These are phyloP conservation scores for Salix suchowensis DNA, from an alignment of 345 rosid species.

Conservation along the genomic window DNA sequence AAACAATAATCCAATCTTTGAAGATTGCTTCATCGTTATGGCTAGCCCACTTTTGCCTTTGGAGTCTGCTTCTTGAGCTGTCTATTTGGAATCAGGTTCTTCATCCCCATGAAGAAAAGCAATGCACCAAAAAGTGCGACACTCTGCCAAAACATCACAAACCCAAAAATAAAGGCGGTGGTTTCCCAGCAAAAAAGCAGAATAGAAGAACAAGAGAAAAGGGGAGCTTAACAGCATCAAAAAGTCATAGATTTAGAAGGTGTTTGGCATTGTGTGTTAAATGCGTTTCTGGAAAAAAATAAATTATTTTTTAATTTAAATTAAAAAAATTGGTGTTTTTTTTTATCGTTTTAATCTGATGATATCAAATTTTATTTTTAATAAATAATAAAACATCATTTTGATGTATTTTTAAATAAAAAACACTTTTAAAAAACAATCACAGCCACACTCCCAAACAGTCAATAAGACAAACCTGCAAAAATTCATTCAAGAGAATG, in stretches of 20 bases:
- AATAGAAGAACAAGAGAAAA: neutral
- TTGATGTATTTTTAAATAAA: too few species aligned
- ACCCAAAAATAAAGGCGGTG: neutral
- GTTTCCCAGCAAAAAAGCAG: neutral
- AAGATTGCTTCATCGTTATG: neutral
- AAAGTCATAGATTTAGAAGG: neutral
- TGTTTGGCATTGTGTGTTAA: too few species aligned
- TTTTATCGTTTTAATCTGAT: too few species aligned
- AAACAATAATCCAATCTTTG: neutral
- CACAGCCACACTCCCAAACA: too few species aligned
- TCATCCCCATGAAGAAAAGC: conserved; percentile 85
- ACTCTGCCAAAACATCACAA: conserved; percentile 38
- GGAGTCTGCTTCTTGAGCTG: conserved; percentile 52
- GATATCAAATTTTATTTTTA: too few species aligned
- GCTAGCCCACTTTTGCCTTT: conserved; percentile 18
- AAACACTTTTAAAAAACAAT: too few species aligned
- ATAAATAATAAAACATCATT: too few species aligned
- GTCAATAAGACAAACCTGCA: conserved; percentile 42
- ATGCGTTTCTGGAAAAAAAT: too few species aligned
- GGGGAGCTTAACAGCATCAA: neutral
- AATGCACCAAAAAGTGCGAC: conserved; percentile 84
- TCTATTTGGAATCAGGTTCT: conserved; percentile 61
- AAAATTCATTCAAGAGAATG: conserved; percentile 52
- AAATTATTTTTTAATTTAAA: too few species aligned
- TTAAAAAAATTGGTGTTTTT: too few species aligned